Conservation (phyloP, 192 early-diverging fungal species). For the Backusella luteola region DNA sequence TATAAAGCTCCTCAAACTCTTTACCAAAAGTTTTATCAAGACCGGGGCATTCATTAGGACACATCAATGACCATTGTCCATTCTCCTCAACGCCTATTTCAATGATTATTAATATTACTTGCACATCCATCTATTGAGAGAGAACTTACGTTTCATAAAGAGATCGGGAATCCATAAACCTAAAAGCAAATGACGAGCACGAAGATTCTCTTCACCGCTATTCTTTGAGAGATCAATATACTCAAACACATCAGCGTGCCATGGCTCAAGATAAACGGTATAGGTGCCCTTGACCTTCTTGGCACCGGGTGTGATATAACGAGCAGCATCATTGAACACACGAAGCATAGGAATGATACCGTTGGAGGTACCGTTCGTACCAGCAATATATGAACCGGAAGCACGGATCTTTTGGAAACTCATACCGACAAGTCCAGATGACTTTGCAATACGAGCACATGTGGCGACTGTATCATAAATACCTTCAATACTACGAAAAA, state of each 20-base stretch:
- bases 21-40: constrained; percentile 86
- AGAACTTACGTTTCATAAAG: constrained; percentile 82
- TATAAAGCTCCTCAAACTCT: constrained; percentile 84
- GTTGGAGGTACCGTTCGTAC: constrained; percentile 95
- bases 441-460: constrained; percentile 95
- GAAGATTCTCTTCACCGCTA: constrained; percentile 92
- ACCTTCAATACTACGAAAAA: constrained; percentile 75
- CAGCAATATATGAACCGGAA: constrained; percentile 93
- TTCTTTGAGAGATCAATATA: constrained; percentile 94
- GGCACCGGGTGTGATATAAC: constrained; percentile 96
- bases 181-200: constrained; percentile 93
- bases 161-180: constrained; percentile 96
- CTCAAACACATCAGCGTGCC: constrained; percentile 95
- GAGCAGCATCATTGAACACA: constrained; percentile 96
- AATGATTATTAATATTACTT: not conserved
- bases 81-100: constrained; percentile 67
- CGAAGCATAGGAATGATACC: constrained; percentile 97
- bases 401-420: constrained; percentile 96
- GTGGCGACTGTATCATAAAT: constrained; percentile 95
- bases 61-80: constrained; percentile 92
- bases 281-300: constrained; percentile 95
- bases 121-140: not conserved
- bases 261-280: constrained; percentile 96
- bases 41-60: constrained; percentile 90
- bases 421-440: constrained; percentile 92